A percentile compares a stretch with the other conserved stretches of the same genome.
Evolutionary conservation across 2,329 filamentous ascomycete species (phyloP).

Genomic region (Xylariaceae sp.): DNA sequence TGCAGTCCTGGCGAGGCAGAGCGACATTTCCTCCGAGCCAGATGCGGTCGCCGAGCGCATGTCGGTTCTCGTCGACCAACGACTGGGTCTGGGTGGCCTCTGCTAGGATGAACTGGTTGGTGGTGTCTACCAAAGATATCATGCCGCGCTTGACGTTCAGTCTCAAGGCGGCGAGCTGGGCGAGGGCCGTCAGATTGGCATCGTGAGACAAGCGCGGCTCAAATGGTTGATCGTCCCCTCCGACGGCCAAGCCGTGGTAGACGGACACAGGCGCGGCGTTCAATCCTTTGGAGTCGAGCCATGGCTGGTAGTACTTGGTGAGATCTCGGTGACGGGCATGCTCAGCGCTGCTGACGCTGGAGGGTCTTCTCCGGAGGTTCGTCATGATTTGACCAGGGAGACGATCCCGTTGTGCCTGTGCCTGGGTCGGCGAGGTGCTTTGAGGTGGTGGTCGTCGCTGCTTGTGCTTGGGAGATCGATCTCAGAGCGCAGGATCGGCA

Average conservation of each 20-base stretch:
- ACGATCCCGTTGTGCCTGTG: too few species aligned
- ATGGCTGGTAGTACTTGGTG: slow-evolving; percentile 22
- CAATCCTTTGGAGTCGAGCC: slow-evolving; percentile 17
- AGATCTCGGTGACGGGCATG: slow-evolving; percentile 16
- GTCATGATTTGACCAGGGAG: neutral
- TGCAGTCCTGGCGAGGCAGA: slow-evolving; percentile 16
- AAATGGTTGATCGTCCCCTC: slow-evolving; percentile 2
- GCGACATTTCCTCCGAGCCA: slow-evolving; percentile 21
- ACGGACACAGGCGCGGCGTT: slow-evolving; percentile 11
- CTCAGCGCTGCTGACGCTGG: slow-evolving; percentile 16
- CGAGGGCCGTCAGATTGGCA: slow-evolving; percentile 39
- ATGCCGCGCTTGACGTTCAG: slow-evolving; percentile 43
- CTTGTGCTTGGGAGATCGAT: too few species aligned
- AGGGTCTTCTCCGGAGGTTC: neutral
- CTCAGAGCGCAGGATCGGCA: too few species aligned
- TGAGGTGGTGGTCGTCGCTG: too few species aligned
- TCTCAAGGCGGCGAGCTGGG: slow-evolving; percentile 46
- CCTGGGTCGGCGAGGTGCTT: too few species aligned
- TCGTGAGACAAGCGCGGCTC: slow-evolving; percentile 30
- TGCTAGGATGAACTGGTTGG: slow-evolving; percentile 46
- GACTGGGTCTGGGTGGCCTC: slow-evolving; percentile 45
- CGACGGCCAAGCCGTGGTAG: too few species aligned
- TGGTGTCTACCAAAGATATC: slow-evolving; percentile 43
- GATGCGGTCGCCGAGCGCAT: slow-evolving; percentile 18
- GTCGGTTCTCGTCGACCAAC: slow-evolving; percentile 26